Percentiles rank a stretch among this genome's conserved stretches.
Conservation (phyloP, 116 monocot species). For the Phalaenopsis hybrid region DNA sequence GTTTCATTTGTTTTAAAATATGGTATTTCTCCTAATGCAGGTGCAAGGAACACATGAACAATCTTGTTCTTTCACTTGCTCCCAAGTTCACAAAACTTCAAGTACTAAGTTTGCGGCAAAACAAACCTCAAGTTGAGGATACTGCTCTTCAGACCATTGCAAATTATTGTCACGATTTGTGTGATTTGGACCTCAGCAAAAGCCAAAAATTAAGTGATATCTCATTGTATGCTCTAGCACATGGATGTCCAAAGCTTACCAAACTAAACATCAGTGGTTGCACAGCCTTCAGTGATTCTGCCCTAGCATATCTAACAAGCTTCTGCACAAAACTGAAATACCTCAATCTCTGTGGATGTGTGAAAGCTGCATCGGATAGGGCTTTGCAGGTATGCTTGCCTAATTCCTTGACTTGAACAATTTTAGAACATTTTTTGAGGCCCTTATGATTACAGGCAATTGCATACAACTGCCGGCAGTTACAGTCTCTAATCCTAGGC, state of each 20-base stretch:
- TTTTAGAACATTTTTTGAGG: background rate
- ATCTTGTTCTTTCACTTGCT: slow-evolving; percentile 62
- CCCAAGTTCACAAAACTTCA: slow-evolving; percentile 85
- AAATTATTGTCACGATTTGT: slow-evolving; percentile 66
- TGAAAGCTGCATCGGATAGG: slow-evolving; percentile 63
- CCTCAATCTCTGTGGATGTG: slow-evolving; percentile 94
- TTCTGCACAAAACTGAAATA: slow-evolving; percentile 57
- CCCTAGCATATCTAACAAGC: slow-evolving; percentile 48
- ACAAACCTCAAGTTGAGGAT: slow-evolving; percentile 71
- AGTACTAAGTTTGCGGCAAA: slow-evolving; percentile 60
- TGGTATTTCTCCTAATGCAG: slow-evolving; percentile 19
- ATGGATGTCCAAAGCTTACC: slow-evolving; percentile 67
- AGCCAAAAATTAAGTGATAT: slow-evolving; percentile 61
- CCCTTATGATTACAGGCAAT: slow-evolving; percentile 53
- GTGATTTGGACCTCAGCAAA: slow-evolving; percentile 86
- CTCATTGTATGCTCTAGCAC: slow-evolving; percentile 68
- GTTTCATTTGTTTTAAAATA: background rate
- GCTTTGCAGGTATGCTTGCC: slow-evolving; percentile 61
- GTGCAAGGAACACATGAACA: slow-evolving; percentile 88
- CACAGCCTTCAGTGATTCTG: slow-evolving; percentile 65
- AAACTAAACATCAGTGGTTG: slow-evolving; percentile 91
- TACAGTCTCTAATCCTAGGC: slow-evolving; percentile 74
- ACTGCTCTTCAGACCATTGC: slow-evolving; percentile 69
- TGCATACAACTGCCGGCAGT: slow-evolving; percentile 49
- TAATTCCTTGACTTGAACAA: background rate